Evolutionary conservation across 2,329 filamentous ascomycete genomes (phyloP).

Genomic region (Colletotrichum coccodes): DNA sequence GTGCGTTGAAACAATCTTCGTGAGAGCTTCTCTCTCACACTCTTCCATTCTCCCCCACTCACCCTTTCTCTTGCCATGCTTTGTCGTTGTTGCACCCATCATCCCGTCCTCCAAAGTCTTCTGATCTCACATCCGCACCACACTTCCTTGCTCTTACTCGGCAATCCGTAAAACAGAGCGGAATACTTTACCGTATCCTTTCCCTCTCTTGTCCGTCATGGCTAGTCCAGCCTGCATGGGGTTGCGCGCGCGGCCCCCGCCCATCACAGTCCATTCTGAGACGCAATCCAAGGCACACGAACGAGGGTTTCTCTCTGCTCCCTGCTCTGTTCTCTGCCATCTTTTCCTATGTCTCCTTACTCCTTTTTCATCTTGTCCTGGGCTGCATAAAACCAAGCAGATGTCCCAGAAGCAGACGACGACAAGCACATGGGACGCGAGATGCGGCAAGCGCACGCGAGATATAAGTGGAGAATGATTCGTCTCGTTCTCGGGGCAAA

Average conservation of each 20-base stretch:
- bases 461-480: neutral
- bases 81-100: neutral
- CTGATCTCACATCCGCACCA: neutral
- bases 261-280: conserved; percentile 23
- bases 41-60: neutral
- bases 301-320: neutral
- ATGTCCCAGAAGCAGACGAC: conserved; percentile 12
- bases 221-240: neutral
- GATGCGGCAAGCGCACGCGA: conserved; percentile 26
- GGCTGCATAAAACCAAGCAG: conserved; percentile 11
- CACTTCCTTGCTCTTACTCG: neutral
- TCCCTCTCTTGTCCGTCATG: neutral
- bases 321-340: neutral
- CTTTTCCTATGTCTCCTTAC: neutral
- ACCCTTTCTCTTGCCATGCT: neutral
- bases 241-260: neutral
- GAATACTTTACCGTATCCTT: neutral
- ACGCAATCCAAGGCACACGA: conserved; percentile 14
- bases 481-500: neutral
- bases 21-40: conserved; percentile 20
- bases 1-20: conserved; percentile 26
- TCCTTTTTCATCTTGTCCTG: neutral
- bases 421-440: neutral
- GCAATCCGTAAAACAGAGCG: neutral
- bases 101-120: conserved; percentile 2